phyloP scores from a whole-genome alignment of 208 protist genomes.

The Leishmania aethiopica region DNA sequence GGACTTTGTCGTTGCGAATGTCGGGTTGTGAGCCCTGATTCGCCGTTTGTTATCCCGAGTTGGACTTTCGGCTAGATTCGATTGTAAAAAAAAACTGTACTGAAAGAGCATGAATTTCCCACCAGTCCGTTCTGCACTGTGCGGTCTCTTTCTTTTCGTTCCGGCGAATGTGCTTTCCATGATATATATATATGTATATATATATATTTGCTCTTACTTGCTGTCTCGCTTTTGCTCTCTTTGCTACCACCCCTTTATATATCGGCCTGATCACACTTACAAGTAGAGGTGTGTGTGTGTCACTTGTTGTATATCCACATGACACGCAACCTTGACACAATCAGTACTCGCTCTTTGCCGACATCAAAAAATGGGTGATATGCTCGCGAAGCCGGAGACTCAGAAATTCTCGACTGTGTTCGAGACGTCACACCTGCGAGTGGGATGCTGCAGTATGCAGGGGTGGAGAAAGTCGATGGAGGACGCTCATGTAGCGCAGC shows the following conservation, averaged over 20 bases:
- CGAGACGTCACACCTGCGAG: conserved; percentile 80
- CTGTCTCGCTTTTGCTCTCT: not conserved
- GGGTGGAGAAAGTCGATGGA: conserved; percentile 93
- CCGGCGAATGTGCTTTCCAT: not conserved
- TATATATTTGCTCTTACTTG: not conserved
- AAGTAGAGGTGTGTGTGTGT: conserved; percentile 8
- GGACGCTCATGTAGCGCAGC: conserved; percentile 86
- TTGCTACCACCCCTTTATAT: not conserved
- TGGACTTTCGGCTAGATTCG: not conserved
- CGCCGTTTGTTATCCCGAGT: no score
- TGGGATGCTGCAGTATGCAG: conserved; percentile 92
- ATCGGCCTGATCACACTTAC: not conserved
- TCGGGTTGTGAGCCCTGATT: no score
- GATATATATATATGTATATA: not conserved
- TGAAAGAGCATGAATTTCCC: not conserved
- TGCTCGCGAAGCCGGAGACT: conserved; percentile 86
- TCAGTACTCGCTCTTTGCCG: conserved; percentile 11
- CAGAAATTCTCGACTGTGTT: conserved; percentile 92
- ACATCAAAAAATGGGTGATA: conserved; percentile 72
- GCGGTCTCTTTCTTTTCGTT: not conserved
- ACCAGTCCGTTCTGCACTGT: no score
- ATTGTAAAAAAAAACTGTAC: not conserved
- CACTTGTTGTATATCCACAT: conserved; percentile 12
- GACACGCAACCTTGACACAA: conserved; percentile 15
- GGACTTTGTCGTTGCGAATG: not conserved